A percentile compares a stretch with the other conserved stretches of the same genome.
phyloP scores from a whole-genome alignment of 2,329 filamentous ascomycete genomes.

The Aspergillus ruber region DNA sequence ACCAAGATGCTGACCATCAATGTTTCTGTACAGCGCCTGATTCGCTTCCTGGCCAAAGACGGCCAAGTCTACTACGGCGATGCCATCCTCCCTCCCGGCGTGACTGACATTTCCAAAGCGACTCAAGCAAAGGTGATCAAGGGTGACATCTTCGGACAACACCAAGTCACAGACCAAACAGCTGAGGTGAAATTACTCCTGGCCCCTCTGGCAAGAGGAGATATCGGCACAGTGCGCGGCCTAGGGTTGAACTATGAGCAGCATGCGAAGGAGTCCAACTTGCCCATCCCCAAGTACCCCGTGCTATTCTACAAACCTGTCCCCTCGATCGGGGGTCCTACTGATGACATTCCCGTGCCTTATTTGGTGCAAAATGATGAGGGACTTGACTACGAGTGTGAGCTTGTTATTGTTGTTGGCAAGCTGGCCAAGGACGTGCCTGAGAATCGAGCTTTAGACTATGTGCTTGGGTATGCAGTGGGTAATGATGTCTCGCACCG shows the following conservation, averaged over 20 bases:
- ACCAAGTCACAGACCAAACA: constrained; percentile 58
- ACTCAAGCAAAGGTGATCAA: constrained; percentile 57
- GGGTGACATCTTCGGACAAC: constrained; percentile 60
- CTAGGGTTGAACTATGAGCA: constrained; percentile 66
- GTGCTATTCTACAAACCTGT: constrained; percentile 69
- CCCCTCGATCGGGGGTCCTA: constrained; percentile 59
- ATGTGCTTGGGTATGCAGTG: constrained; percentile 67
- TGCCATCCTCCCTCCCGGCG: constrained; percentile 59
- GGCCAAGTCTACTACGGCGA: constrained; percentile 67
- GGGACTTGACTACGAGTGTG: constrained; percentile 75
- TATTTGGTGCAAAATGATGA: constrained; percentile 57
- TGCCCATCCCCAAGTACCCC: constrained; percentile 64
- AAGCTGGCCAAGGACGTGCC: constrained; percentile 60
- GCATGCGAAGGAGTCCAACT: constrained; percentile 63
- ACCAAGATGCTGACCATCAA: background rate
- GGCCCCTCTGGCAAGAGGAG: constrained; percentile 55
- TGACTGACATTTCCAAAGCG: constrained; percentile 55
- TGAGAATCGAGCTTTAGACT: constrained; percentile 60
- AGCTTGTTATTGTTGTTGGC: constrained; percentile 68
- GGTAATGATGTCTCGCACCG: constrained; percentile 77
- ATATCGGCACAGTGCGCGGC: constrained; percentile 62
- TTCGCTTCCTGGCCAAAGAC: constrained; percentile 67
- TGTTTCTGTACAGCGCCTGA: constrained; percentile 50
- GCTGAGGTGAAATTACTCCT: constrained; percentile 51
- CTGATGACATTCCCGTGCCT: constrained; percentile 61